Evolutionary conservation across 129 eudicot species (phyloP).

Genomic region (Chrysanthemum seticuspe): DNA sequence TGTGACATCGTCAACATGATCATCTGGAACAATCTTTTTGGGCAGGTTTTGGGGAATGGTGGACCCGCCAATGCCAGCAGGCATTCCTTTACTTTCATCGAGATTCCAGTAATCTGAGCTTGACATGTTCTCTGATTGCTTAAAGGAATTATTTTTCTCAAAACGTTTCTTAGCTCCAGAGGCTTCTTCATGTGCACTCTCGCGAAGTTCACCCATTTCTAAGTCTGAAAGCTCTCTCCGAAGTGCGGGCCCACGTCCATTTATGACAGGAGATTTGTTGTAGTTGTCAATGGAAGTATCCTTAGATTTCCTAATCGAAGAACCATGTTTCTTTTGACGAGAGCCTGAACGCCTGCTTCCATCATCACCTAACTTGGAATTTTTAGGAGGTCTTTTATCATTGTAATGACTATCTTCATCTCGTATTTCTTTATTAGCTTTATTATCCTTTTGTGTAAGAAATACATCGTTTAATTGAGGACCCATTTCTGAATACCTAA

Average conservation of each 20-base stretch:
- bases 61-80: slow-evolving; percentile 18
- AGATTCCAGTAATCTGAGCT: slow-evolving; percentile 61
- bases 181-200: slow-evolving; percentile 55
- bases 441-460: slow-evolving; percentile 10
- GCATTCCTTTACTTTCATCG: slow-evolving; percentile 55
- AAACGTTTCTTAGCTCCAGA: slow-evolving; percentile 46
- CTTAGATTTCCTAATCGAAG: slow-evolving; percentile 38
- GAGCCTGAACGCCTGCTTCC: slow-evolving; percentile 48
- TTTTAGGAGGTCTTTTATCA: slow-evolving; percentile 50
- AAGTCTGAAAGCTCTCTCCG: slow-evolving; percentile 75
- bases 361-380: slow-evolving; percentile 5
- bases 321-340: slow-evolving; percentile 45
- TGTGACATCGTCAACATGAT: slow-evolving; percentile 45
- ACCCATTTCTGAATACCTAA: slow-evolving; percentile 41
- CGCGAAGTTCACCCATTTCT: slow-evolving; percentile 96
- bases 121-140: slow-evolving; percentile 50
- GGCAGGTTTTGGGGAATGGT: slow-evolving; percentile 22
- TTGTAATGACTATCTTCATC: slow-evolving; percentile 32
- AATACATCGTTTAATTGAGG: slow-evolving; percentile 21
- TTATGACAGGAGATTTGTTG: slow-evolving; percentile 46
- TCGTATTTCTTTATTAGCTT: slow-evolving; percentile 9
- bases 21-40: slow-evolving; percentile 44
- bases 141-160: slow-evolving; percentile 62
- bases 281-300: slow-evolving; percentile 40
- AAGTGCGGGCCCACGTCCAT: slow-evolving; percentile 52